Conservation (phyloP, 345 rosid species). For the Pseudoturritis turrita region DNA sequence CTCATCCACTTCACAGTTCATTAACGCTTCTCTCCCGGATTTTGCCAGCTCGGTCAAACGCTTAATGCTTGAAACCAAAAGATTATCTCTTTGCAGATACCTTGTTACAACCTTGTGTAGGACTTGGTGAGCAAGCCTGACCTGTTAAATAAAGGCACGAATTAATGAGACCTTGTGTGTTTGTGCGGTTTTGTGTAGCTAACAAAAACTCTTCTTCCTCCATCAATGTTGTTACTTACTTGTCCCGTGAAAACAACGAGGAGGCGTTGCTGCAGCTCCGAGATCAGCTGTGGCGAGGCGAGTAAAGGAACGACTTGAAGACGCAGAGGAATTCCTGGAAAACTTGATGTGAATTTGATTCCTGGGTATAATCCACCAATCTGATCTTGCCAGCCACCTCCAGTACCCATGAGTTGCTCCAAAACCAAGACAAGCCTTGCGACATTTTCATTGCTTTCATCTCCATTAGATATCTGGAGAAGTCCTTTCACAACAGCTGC, state of each 20-base stretch:
- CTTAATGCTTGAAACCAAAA: slow-evolving; percentile 75
- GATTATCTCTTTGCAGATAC: slow-evolving; percentile 79
- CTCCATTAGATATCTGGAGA: slow-evolving; percentile 66
- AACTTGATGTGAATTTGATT: slow-evolving; percentile 79
- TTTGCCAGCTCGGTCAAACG: slow-evolving; percentile 82
- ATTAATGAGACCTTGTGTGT: background rate
- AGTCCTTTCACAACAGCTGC: slow-evolving; percentile 95
- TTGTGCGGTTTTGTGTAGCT: background rate
- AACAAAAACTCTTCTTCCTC: background rate
- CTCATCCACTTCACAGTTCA: slow-evolving; percentile 77
- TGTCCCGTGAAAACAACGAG: slow-evolving; percentile 94
- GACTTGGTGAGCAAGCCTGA: slow-evolving; percentile 88
- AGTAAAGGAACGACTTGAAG: slow-evolving; percentile 82
- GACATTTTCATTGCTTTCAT: slow-evolving; percentile 74
- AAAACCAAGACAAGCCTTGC: slow-evolving; percentile 86
- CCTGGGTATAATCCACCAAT: slow-evolving; percentile 92
- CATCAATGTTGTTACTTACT: slow-evolving; percentile 39
- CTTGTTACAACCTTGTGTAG: slow-evolving; percentile 87
- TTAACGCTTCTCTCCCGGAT: slow-evolving; percentile 80
- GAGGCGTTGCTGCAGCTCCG: slow-evolving; percentile 73
- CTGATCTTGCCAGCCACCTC: slow-evolving; percentile 99
- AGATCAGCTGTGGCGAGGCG: slow-evolving; percentile 55
- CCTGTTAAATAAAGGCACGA: slow-evolving; percentile 41
- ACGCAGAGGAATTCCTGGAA: slow-evolving; percentile 86
- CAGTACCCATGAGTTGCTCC: slow-evolving; percentile 98